These are phyloP conservation scores for Amanita brunnescens DNA, from an alignment of 768 basidiomycete species.

Conservation along the genomic window DNA sequence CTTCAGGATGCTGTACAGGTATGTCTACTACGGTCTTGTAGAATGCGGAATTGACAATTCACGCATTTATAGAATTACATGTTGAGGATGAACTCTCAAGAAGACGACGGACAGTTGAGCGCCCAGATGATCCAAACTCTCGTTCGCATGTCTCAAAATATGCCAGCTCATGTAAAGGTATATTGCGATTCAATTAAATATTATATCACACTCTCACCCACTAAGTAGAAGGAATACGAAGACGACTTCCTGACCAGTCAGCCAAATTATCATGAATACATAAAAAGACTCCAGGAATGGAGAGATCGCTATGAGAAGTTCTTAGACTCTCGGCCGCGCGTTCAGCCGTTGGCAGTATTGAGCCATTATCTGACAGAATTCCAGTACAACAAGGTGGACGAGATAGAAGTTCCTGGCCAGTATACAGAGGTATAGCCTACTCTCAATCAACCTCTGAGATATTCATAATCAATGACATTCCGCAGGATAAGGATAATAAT, in stretches of 20 bases:
- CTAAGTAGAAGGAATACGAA: conserved; percentile 72
- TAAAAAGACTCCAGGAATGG: conserved; percentile 86
- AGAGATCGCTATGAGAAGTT: conserved; percentile 81
- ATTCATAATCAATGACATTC: conserved; percentile 6
- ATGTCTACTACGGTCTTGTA: conserved; percentile 10
- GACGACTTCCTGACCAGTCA: conserved; percentile 81
- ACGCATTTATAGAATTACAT: conserved; percentile 48
- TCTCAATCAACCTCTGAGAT: neutral
- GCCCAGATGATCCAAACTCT: conserved; percentile 48
- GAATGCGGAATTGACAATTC: neutral
- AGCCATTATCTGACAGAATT: conserved; percentile 96
- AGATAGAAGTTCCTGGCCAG: conserved; percentile 98
- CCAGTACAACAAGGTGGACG: conserved; percentile 95
- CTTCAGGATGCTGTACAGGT: conserved; percentile 85
- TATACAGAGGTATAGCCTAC: conserved; percentile 76
- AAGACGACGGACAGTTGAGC: conserved; percentile 60
- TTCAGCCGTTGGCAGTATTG: conserved; percentile 77
- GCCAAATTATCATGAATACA: conserved; percentile 79
- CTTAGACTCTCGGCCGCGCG: conserved; percentile 73
- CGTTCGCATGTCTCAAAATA: conserved; percentile 49
- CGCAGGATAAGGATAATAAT: conserved; percentile 89
- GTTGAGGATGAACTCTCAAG: conserved; percentile 50
- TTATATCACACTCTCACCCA: neutral
- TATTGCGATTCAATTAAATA: conserved; percentile 13
- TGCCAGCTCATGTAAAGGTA: conserved; percentile 52